A percentile compares a stretch with the other conserved stretches of the same genome.
Evolutionary conservation across 78 protist genomes (phyloP).

Genomic region (Cavenderia fasciculata): DNA sequence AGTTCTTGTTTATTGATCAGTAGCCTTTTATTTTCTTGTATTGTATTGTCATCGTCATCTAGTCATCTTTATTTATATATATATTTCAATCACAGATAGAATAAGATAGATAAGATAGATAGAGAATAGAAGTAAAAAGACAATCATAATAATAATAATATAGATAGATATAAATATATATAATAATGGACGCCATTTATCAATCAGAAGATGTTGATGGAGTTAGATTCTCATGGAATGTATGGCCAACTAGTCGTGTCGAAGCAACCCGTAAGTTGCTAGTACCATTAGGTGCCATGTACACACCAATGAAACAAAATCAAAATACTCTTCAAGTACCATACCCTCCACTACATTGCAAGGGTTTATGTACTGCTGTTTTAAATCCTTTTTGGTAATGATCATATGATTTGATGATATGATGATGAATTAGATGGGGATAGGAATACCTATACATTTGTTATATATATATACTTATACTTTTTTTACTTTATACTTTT

Average conservation of each 20-base stretch:
- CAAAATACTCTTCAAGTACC: slow-evolving; percentile 71
- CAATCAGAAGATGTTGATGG: slow-evolving; percentile 87
- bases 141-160: no score
- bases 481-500: not conserved
- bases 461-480: not conserved
- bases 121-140: no score
- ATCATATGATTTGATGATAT: not conserved
- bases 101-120: no score
- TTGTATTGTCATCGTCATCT: no score
- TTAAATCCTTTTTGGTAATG: slow-evolving; percentile 96
- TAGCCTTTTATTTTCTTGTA: no score
- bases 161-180: no score
- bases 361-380: slow-evolving; percentile 83
- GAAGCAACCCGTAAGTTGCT: slow-evolving; percentile 89
- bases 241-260: slow-evolving; percentile 79
- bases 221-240: slow-evolving; percentile 94
- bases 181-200: no score
- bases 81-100: no score
- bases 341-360: slow-evolving; percentile 95
- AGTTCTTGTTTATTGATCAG: no score
- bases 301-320: slow-evolving; percentile 94
- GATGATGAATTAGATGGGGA: not conserved
- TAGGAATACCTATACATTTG: not conserved
- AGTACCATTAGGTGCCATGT: slow-evolving; percentile 95
- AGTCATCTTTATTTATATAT: no score